phyloP scores from a whole-genome alignment of 257 asterid genomes.

The Lycium barbarum region DNA sequence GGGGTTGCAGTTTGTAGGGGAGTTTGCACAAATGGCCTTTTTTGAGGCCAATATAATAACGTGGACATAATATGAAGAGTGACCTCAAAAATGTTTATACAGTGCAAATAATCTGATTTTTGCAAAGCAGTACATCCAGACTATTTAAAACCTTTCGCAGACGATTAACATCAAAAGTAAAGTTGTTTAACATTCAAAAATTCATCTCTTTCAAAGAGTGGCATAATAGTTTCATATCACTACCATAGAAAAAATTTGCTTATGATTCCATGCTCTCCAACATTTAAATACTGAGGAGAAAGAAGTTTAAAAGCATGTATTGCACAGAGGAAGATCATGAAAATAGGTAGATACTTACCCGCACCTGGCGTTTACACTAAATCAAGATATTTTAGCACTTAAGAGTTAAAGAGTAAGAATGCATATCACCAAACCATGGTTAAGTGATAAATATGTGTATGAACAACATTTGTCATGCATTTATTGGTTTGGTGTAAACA shows the following conservation, averaged over 20 bases:
- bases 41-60: not conserved
- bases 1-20: not conserved
- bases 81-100: not conserved
- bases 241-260: not conserved
- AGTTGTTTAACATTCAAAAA: not conserved
- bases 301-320: not conserved
- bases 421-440: not conserved
- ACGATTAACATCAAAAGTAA: not conserved
- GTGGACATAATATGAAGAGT: not conserved
- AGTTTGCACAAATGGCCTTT: not conserved
- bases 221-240: not conserved
- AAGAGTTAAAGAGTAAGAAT: not conserved
- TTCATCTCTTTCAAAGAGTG: not conserved
- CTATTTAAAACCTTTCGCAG: not conserved
- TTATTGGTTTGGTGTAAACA: not conserved
- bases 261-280: not conserved
- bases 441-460: not conserved
- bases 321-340: not conserved
- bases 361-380: not conserved
- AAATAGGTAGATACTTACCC: not conserved
- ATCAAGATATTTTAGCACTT: not conserved
- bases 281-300: not conserved
- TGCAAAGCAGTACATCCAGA: not conserved
- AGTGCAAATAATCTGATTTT: not conserved
- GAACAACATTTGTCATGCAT: not conserved